Base-by-base conservation (phyloP, 228 moss, liverwort and hornwort genomes). In the Sphagnum fallax region DNA sequence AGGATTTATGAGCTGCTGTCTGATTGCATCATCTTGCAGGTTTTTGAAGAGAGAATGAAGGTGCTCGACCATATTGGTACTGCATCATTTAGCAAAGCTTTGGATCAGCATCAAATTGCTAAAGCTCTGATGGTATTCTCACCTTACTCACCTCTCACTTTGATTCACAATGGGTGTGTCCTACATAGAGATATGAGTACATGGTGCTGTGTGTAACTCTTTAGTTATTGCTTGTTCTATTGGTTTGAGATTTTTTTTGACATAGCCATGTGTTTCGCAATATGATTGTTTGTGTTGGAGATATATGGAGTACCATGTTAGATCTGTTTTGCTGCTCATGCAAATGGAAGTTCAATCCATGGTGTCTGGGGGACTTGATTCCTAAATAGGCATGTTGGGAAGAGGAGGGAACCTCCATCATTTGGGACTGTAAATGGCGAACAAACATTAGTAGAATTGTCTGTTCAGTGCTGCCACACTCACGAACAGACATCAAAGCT, bases 401-500 rank as follows among this genome's bases (percentile, higher is more conserved):
- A 71, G 89, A 86, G 55, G 69, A 69, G 49, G 70, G 69, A 14
- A 82, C 83, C 48, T 81, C 87, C 48, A 78, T 77, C 69, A 69
- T 79, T 64, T 85, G 87, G 73, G 80, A 83, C 64, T 75, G 75
- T 66, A 81, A 87, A 69, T 90, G 89, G 92, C 80, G 83, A 71
- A 78, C 75, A 64, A 84, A 69, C 65, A 73, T 90, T 13, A 74
- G 88, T 68, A 75, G 85, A 72, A 86, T 82, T 55, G 90, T 88
- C 48, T 80, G 79, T 71, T 79, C 77, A 71, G 77, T 80, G 78
- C 71, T 83, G 53, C 68, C 79, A 62, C 11, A 59, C 52, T 75
- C 81, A 57, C 78, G 76, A 52, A 86, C 66, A 50, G 67, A 50
- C 60, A 51, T 82, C 48, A 74, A 88, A 69, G 66, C 63, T 47